Base-by-base conservation (phyloP, 306 rosid genomes). In the Cyamopsis tetragonoloba region DNA sequence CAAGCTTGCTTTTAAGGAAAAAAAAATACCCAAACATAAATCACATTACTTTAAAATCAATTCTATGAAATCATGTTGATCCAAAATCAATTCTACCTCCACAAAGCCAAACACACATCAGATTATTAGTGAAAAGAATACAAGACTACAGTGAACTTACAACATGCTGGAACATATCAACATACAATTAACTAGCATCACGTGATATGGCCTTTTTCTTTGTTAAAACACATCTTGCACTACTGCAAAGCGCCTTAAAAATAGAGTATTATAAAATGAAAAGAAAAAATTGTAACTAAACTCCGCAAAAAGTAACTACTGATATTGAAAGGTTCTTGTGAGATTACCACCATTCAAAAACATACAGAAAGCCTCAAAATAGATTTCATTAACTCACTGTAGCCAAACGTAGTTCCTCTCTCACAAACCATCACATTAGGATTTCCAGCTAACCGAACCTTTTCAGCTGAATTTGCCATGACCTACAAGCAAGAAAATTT, bases 391-490 rank as follows among this genome's bases (percentile, higher is more conserved):
- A 64, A 84, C 99, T 89, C 87, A 93, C 99, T 93, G 77, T 93
- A 93, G 63, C 99, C 98, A 84, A 93, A 93, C 98, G 88, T 93
- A 39, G 99, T 89, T 79, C 96, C 96, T 80, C 97, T 88, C 80
- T 90, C 97, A 77, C 99, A 93, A 75, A 93, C 99, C 97, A 93
- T 93, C 64, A 93, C 92, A 47, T 90, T 93, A 73, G 91, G 82
- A 81, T 93, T 93, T 71, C 99, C 99, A 43, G 97, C 99, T 83
- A 86, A 73, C 69, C 91, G 84, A 70, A 93, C 77, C 82, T 93
- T 93, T 83, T 93, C 97, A 7, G 91, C 95, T 57, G 97, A 89
- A 83, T 90, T 93, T 74, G 9, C 14, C 97, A 90, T 93, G 68
- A 93, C 99, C 99, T 93, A 64, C 31, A 74, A n/a, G n/a, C n/a